Evolutionary conservation across 78 protist species (phyloP).

Genomic region (Isochrysis galbana): DNA sequence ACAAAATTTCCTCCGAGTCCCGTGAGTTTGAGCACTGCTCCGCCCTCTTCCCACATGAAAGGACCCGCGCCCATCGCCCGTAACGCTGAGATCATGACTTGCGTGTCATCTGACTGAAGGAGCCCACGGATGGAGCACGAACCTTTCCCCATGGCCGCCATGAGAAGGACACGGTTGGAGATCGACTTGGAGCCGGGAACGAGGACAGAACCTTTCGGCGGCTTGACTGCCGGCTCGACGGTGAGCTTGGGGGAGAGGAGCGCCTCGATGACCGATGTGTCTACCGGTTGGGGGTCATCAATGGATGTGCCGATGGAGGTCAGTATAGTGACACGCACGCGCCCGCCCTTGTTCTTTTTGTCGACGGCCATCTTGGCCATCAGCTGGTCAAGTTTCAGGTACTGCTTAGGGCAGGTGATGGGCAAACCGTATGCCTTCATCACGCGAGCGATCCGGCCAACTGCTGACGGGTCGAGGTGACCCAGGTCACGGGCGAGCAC

Average conservation of each 20-base stretch:
- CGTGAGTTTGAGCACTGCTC: neutral
- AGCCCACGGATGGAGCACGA: conserved; percentile 41
- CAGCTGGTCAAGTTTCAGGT: conserved; percentile 9
- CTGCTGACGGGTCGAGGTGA: neutral
- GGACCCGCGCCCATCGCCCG: neutral
- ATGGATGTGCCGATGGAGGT: neutral
- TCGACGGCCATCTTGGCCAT: conserved; percentile 69
- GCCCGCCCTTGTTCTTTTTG: conserved; percentile 67
- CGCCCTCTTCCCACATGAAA: conserved; percentile 27
- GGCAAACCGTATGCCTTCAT: neutral
- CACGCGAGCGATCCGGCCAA: neutral
- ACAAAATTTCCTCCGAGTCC: conserved; percentile 16
- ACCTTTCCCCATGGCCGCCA: conserved; percentile 72
- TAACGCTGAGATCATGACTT: conserved; percentile 36
- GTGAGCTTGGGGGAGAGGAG: neutral
- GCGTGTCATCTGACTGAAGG: conserved; percentile 74
- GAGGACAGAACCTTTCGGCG: neutral
- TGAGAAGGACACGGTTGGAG: conserved; percentile 72
- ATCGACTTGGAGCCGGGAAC: conserved; percentile 80
- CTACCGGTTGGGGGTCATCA: neutral
- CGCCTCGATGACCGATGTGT: neutral
- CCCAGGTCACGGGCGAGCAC: neutral
- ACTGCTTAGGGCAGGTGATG: neutral
- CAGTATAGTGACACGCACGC: neutral
- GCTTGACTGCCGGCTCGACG: neutral